Percentiles rank a stretch among this genome's conserved stretches.
Conservation (phyloP, 306 rosid genomes). For the Cajanus cajan region DNA sequence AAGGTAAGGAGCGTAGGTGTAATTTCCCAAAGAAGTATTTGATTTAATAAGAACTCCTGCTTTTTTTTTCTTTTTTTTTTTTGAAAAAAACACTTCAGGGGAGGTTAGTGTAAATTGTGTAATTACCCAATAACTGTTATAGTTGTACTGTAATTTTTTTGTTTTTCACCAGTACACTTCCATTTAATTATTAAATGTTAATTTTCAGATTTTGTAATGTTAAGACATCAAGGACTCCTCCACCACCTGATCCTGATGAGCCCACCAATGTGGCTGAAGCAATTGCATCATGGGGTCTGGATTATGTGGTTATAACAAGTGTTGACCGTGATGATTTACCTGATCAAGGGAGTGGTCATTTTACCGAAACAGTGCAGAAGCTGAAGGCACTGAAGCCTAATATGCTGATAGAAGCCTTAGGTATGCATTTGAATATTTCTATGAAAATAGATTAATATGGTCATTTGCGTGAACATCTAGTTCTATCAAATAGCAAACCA, state of each 20-base stretch:
- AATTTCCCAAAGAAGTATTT: not conserved
- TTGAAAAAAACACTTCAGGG: not conserved
- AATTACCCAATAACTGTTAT: not conserved
- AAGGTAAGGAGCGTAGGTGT: not conserved
- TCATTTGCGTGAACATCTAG: not conserved
- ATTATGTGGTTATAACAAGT: constrained; percentile 95
- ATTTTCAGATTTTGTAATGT: constrained; percentile 88
- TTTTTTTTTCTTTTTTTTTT: too few relatives aligned
- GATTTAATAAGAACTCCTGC: not conserved
- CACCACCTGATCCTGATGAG: constrained; percentile 91
- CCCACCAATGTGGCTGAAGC: constrained; percentile 99
- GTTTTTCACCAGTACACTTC: not conserved
- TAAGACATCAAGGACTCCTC: constrained; percentile 95
- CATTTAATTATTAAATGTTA: constrained; percentile 11
- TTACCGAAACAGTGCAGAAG: constrained; percentile 89
- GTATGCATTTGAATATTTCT: constrained; percentile 41
- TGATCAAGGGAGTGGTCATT: constrained; percentile 98
- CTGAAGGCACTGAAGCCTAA: constrained; percentile 84
- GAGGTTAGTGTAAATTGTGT: not conserved
- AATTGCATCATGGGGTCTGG: constrained; percentile 98
- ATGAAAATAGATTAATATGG: constrained; percentile 15
- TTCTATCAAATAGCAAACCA: constrained; percentile 8
- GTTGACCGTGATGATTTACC: constrained; percentile 96
- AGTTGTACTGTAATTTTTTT: not conserved
- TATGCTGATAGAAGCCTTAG: constrained; percentile 91